Conservation (phyloP, 192 early-diverging fungal genomes). For the Coemansia sp. region DNA sequence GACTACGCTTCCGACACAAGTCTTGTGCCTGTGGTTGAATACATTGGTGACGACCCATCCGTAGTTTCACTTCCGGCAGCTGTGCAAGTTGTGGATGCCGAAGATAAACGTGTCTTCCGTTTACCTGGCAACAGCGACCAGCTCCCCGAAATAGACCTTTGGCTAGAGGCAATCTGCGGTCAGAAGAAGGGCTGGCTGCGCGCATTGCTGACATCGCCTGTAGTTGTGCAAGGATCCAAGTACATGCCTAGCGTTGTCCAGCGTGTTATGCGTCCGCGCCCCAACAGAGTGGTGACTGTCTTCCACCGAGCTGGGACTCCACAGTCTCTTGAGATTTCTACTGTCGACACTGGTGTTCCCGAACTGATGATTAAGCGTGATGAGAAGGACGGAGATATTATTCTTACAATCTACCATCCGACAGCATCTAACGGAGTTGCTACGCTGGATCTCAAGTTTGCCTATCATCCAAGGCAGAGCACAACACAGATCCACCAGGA, state of each 20-base stretch:
- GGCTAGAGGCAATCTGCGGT: slow-evolving; percentile 72
- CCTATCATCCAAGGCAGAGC: not conserved
- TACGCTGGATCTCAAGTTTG: not conserved
- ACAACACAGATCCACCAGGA: not conserved
- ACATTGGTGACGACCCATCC: slow-evolving; percentile 49
- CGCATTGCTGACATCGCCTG: slow-evolving; percentile 72
- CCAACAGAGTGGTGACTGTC: slow-evolving; percentile 48
- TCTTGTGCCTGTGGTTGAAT: slow-evolving; percentile 76
- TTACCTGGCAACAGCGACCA: slow-evolving; percentile 4
- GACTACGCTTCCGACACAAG: slow-evolving; percentile 66
- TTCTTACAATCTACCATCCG: slow-evolving; percentile 8
- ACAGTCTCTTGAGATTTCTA: not conserved
- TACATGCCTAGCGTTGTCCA: slow-evolving; percentile 63
- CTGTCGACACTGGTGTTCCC: slow-evolving; percentile 51
- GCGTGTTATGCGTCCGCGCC: slow-evolving; percentile 64
- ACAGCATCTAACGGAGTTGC: not conserved
- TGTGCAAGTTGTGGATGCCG: not conserved
- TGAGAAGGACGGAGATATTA: not conserved
- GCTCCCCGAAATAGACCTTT: slow-evolving; percentile 41
- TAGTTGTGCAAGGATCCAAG: slow-evolving; percentile 74
- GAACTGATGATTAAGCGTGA: not conserved
- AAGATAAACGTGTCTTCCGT: not conserved
- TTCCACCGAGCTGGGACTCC: not conserved
- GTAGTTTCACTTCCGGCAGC: not conserved
- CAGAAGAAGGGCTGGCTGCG: slow-evolving; percentile 74